Conservation (phyloP, 768 basidiomycete genomes). For the Boletus barrowsii region DNA sequence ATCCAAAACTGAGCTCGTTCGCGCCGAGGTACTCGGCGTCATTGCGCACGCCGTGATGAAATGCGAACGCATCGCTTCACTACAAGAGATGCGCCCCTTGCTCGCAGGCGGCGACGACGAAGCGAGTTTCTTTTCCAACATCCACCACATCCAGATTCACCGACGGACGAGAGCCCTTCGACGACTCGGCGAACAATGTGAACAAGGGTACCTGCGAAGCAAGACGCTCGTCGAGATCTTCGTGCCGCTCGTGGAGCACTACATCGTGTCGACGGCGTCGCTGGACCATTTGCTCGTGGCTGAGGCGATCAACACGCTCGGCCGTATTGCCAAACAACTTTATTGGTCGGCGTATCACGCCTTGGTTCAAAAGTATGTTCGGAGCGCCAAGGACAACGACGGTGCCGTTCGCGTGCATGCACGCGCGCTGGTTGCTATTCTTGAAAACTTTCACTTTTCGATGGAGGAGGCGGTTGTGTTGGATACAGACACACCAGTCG, state of each 20-base stretch:
- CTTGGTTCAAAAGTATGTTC: slow-evolving; percentile 78
- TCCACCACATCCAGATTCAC: slow-evolving; percentile 90
- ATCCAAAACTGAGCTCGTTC: slow-evolving; percentile 82
- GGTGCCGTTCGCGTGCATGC: slow-evolving; percentile 76
- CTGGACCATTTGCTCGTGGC: slow-evolving; percentile 86
- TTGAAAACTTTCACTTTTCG: slow-evolving; percentile 90
- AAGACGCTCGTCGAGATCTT: slow-evolving; percentile 77
- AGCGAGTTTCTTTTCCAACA: slow-evolving; percentile 95
- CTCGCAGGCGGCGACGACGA: slow-evolving; percentile 89
- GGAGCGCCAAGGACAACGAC: slow-evolving; percentile 62
- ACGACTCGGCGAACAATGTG: slow-evolving; percentile 73
- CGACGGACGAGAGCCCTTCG: slow-evolving; percentile 83
- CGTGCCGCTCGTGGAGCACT: slow-evolving; percentile 35
- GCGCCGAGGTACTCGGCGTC: slow-evolving; percentile 77
- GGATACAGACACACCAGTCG: slow-evolving; percentile 27
- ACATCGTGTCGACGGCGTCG: slow-evolving; percentile 57
- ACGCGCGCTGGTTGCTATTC: slow-evolving; percentile 76
- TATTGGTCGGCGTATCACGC: slow-evolving; percentile 82
- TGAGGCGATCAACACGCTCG: slow-evolving; percentile 80
- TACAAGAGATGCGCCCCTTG: slow-evolving; percentile 79
- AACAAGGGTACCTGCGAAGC: slow-evolving; percentile 62
- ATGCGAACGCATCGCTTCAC: slow-evolving; percentile 56
- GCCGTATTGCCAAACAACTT: slow-evolving; percentile 72
- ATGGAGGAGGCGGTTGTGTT: slow-evolving; percentile 60
- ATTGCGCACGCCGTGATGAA: slow-evolving; percentile 70